Percentiles rank a stretch among this genome's conserved stretches.
These are phyloP conservation scores for Cadophora sp. DNA, from an alignment of 2,329 filamentous ascomycete genomes.

Conservation along the genomic window DNA sequence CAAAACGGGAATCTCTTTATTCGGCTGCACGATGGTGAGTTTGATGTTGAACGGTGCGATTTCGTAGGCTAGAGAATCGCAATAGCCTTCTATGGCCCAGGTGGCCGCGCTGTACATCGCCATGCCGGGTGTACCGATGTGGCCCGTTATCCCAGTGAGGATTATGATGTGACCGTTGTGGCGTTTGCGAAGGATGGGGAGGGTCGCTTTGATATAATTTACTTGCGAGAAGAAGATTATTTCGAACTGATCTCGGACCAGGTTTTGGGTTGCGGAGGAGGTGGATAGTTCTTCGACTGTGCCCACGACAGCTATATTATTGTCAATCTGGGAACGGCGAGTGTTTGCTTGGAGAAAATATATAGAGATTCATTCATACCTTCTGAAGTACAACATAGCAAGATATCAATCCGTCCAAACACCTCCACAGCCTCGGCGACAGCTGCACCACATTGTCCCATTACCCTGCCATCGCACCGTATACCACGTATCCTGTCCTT, in stretches of 20 bases:
- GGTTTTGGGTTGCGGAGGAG: constrained; percentile 72
- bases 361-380: constrained; percentile 53
- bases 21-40: constrained; percentile 93
- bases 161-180: constrained; percentile 90
- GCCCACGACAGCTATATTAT: constrained; percentile 74
- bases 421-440: constrained; percentile 84
- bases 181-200: constrained; percentile 81
- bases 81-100: constrained; percentile 95
- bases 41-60: constrained; percentile 97
- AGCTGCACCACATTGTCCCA: constrained; percentile 61
- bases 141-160: constrained; percentile 87
- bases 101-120: constrained; percentile 90
- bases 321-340: constrained; percentile 6
- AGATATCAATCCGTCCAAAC: constrained; percentile 87
- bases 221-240: constrained; percentile 94
- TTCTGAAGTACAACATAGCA: constrained; percentile 89
- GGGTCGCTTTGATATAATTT: constrained; percentile 89
- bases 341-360: background rate
- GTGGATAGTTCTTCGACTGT: constrained; percentile 89
- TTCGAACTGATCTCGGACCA: constrained; percentile 92
- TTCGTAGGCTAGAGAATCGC: constrained; percentile 94
- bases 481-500: constrained; percentile 75
- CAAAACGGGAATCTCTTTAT: constrained; percentile 87
- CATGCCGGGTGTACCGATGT: constrained; percentile 91
- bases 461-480: constrained; percentile 63